Evolutionary conservation across 2,329 filamentous ascomycete genomes (phyloP).

Genomic region (Ceratocystis destructans): DNA sequence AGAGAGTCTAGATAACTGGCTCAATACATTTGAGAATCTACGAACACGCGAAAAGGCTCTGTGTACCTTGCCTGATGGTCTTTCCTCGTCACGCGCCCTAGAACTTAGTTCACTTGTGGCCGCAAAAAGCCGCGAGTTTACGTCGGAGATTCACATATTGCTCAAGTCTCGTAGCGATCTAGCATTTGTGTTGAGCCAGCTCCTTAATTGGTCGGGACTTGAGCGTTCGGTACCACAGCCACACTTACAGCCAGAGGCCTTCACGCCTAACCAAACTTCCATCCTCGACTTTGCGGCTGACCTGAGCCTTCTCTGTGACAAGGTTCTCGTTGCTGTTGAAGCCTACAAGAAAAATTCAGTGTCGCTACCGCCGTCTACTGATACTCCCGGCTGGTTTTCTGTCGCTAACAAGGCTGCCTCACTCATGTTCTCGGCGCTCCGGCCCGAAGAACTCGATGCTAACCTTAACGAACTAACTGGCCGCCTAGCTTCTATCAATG

Average conservation of each 20-base stretch:
- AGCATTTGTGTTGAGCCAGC: slow-evolving; percentile 50
- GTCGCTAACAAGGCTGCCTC: slow-evolving; percentile 10
- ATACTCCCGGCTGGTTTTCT: slow-evolving; percentile 44
- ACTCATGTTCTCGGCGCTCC: slow-evolving; percentile 16
- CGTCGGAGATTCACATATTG: slow-evolving; percentile 30
- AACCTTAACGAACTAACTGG: slow-evolving; percentile 33
- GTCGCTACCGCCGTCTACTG: slow-evolving; percentile 41
- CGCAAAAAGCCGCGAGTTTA: slow-evolving; percentile 28
- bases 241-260: background rate
- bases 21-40: slow-evolving; percentile 34
- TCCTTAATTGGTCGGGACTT: slow-evolving; percentile 48
- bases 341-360: slow-evolving; percentile 46
- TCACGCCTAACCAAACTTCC: slow-evolving; percentile 21
- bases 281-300: slow-evolving; percentile 37
- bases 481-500: background rate
- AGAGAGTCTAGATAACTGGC: slow-evolving; percentile 37
- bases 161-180: slow-evolving; percentile 39
- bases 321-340: slow-evolving; percentile 67
- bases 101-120: slow-evolving; percentile 28
- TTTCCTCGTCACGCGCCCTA: slow-evolving; percentile 32
- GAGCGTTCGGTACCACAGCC: slow-evolving; percentile 23
- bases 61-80: slow-evolving; percentile 36
- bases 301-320: slow-evolving; percentile 54
- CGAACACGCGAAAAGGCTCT: slow-evolving; percentile 31
- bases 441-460: slow-evolving; percentile 11